Evolutionary conservation across 2,329 filamentous ascomycete species (phyloP).

Genomic region (Fusarium stilboides): DNA sequence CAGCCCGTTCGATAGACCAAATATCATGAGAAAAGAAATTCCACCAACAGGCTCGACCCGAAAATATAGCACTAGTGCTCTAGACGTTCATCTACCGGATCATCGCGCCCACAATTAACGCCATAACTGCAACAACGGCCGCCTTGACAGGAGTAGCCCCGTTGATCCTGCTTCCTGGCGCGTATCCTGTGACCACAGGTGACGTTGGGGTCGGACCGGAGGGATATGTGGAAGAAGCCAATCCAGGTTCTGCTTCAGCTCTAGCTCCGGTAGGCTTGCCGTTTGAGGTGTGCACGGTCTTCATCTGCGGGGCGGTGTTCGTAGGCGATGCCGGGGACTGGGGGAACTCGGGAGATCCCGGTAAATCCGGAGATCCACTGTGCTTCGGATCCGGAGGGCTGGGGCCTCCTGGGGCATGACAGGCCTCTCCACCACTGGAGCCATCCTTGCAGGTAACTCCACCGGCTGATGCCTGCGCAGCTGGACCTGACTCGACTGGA

Average conservation of each 20-base stretch:
- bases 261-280: neutral
- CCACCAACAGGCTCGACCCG: neutral
- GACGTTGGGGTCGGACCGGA: neutral
- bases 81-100: neutral
- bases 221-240: neutral
- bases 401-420: neutral
- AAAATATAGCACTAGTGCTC: no score
- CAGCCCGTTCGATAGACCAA: neutral
- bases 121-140: fast-evolving
- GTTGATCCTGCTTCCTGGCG: neutral
- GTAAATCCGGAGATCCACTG: no score
- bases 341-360: neutral
- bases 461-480: constrained; percentile 5
- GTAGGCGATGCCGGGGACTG: neutral
- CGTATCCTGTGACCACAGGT: neutral
- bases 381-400: neutral
- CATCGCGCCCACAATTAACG: neutral
- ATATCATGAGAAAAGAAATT: neutral
- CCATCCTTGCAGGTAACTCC: neutral
- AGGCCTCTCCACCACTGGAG: neutral
- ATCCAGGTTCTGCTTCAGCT: neutral
- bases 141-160: neutral
- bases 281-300: neutral
- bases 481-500: constrained; percentile 21
- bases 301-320: neutral